These are phyloP conservation scores for Asterionellopsis glacialis DNA, from an alignment of 108 stramenopile species.

Conservation along the genomic window DNA sequence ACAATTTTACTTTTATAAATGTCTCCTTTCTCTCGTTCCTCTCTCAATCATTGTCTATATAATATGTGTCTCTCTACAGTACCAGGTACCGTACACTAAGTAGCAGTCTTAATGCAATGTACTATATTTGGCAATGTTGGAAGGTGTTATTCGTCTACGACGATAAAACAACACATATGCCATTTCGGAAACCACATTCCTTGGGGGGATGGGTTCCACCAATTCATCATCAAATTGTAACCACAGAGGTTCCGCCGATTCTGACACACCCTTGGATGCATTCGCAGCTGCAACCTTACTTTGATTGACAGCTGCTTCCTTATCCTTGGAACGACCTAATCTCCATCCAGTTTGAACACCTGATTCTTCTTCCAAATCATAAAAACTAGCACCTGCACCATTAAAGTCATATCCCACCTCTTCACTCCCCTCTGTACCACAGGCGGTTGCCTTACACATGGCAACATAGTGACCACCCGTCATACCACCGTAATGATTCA, in stretches of 20 bases:
- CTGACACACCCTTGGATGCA: slow-evolving; percentile 44
- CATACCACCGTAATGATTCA: slow-evolving; percentile 96
- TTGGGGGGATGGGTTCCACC: slow-evolving; percentile 81
- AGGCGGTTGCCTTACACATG: slow-evolving; percentile 80
- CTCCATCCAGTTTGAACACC: slow-evolving; percentile 51
- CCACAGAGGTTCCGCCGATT: slow-evolving; percentile 86
- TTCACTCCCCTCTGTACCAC: slow-evolving; percentile 78
- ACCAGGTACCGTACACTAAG: too few relatives aligned
- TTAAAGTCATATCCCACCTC: slow-evolving; percentile 79
- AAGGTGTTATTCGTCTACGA: slow-evolving; percentile 69
- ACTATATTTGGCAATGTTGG: slow-evolving; percentile 84
- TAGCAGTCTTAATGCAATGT: slow-evolving; percentile 64
- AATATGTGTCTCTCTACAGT: too few relatives aligned
- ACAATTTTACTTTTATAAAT: too few relatives aligned
- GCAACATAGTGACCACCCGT: slow-evolving; percentile 98
- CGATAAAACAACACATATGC: slow-evolving; percentile 95
- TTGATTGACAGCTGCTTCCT: slow-evolving; percentile 48
- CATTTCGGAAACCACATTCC: slow-evolving; percentile 78
- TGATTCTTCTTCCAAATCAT: slow-evolving; percentile 31
- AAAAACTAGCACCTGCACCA: slow-evolving; percentile 39
- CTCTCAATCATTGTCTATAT: too few relatives aligned
- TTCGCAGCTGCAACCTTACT: slow-evolving; percentile 32
- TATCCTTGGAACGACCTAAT: slow-evolving; percentile 60
- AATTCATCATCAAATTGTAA: slow-evolving; percentile 94
- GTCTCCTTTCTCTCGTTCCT: too few relatives aligned